Evolutionary conservation across 2,329 filamentous ascomycete species (phyloP).

Genomic region (Sclerotinia nivalis): DNA sequence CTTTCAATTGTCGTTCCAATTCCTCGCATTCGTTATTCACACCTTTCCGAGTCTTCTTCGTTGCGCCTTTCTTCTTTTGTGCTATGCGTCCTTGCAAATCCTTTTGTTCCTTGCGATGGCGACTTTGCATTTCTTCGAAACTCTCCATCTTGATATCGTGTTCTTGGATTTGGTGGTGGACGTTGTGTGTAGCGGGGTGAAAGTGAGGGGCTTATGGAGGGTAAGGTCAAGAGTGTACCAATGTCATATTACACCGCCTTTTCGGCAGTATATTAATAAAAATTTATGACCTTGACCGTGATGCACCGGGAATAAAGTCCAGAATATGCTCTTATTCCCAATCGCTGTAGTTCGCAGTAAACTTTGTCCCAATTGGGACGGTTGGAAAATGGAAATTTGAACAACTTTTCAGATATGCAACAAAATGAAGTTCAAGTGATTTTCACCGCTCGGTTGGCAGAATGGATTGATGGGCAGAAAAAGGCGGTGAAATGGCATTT

Average conservation of each 20-base stretch:
- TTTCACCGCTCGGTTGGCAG: not conserved
- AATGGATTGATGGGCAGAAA: not conserved
- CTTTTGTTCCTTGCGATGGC: slow-evolving; percentile 84
- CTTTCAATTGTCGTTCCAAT: slow-evolving; percentile 65
- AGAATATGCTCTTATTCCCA: slow-evolving; percentile 7
- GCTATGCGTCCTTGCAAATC: slow-evolving; percentile 85
- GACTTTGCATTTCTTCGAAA: slow-evolving; percentile 75
- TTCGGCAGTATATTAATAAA: not conserved
- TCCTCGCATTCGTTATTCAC: slow-evolving; percentile 75
- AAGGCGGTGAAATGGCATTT: not conserved
- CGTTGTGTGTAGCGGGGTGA: not conserved
- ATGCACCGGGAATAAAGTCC: not conserved
- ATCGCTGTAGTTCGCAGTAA: not conserved
- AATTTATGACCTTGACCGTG: not conserved
- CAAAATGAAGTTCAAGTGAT: not conserved
- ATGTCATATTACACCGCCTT: not conserved
- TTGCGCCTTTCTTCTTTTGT: slow-evolving; percentile 95
- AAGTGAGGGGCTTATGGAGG: not conserved
- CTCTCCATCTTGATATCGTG: slow-evolving; percentile 45
- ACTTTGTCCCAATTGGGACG: not conserved
- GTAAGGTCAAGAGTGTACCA: not conserved
- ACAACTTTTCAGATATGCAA: not conserved
- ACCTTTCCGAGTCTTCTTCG: slow-evolving; percentile 78
- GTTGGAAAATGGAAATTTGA: not conserved
- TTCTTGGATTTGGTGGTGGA: not conserved